phyloP scores from a whole-genome alignment of 2,329 filamentous ascomycete species.

The Aspergillus versicolor region DNA sequence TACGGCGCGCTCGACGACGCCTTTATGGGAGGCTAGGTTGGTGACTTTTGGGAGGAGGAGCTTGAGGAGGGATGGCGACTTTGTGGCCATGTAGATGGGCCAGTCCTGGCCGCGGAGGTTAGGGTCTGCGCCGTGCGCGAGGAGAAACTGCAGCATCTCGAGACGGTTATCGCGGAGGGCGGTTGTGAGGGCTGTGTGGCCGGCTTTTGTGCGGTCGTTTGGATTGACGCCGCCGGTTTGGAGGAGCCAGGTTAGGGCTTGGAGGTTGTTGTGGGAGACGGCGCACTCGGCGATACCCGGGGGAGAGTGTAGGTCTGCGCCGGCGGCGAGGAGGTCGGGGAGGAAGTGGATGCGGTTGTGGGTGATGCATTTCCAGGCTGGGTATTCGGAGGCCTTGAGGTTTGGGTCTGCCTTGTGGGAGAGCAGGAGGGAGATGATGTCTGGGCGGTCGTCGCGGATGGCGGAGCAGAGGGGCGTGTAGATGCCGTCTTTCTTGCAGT shows the following conservation, averaged over 20 bases:
- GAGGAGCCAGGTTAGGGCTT: conserved; percentile 61
- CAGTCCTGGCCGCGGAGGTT: conserved; percentile 66
- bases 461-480: conserved; percentile 68
- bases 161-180: conserved; percentile 61
- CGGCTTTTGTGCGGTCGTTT: conserved; percentile 59
- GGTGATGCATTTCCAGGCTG: conserved; percentile 67
- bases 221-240: conserved; percentile 57
- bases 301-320: conserved; percentile 58
- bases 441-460: conserved; percentile 64
- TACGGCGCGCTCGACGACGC: conserved; percentile 67
- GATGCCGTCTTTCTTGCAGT: conserved; percentile 63
- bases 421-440: conserved; percentile 62
- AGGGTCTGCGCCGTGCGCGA: conserved; percentile 61
- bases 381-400: conserved; percentile 61
- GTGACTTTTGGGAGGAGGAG: conserved; percentile 56
- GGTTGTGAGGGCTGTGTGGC: conserved; percentile 63
- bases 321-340: conserved; percentile 59
- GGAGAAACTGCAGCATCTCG: conserved; percentile 60
- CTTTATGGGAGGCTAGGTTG: conserved; percentile 46
- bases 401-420: conserved; percentile 54
- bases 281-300: conserved; percentile 67
- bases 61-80: conserved; percentile 59
- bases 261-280: conserved; percentile 60
- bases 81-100: conserved; percentile 69
- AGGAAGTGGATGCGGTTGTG: conserved; percentile 64